Evolutionary conservation across 83 land plant species (phyloP).

Genomic region (Picea mariana): DNA sequence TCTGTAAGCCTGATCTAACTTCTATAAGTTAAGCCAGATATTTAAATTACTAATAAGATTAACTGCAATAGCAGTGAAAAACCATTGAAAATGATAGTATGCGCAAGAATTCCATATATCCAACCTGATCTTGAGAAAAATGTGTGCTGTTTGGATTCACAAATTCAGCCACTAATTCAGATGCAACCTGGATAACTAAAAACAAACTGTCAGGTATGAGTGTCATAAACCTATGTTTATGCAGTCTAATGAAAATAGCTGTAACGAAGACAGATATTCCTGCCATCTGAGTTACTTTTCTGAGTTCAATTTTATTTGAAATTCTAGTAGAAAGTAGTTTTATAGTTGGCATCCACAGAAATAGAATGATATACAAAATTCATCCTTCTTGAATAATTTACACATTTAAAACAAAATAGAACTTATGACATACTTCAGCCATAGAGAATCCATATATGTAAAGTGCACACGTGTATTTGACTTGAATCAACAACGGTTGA

Average conservation of each 20-base stretch:
- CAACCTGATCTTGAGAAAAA: slow-evolving; percentile 58
- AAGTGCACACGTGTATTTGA: neutral
- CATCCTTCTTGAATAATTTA: neutral
- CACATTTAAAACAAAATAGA: neutral
- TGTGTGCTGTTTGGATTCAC: slow-evolving; percentile 42
- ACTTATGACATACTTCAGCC: neutral
- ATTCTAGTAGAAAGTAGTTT: neutral
- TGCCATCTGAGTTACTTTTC: neutral
- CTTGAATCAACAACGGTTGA: neutral
- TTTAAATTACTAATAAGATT: slow-evolving; percentile 4
- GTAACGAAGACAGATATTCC: neutral
- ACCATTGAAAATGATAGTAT: slow-evolving; percentile 1
- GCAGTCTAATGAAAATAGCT: neutral
- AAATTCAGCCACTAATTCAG: slow-evolving; percentile 60
- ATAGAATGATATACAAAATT: neutral
- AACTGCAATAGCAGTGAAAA: slow-evolving; percentile 17
- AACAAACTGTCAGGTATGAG: slow-evolving; percentile 10
- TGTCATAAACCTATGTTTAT: neutral
- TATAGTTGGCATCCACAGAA: neutral
- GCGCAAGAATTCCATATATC: neutral
- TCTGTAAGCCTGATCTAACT: slow-evolving; percentile 9
- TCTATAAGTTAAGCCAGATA: neutral
- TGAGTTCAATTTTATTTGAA: neutral
- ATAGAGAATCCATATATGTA: neutral
- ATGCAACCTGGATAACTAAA: slow-evolving; percentile 45